Percentiles rank a stretch among this genome's conserved stretches.
phyloP scores from a whole-genome alignment of 2,329 filamentous ascomycete genomes.

The Nemania sp. region DNA sequence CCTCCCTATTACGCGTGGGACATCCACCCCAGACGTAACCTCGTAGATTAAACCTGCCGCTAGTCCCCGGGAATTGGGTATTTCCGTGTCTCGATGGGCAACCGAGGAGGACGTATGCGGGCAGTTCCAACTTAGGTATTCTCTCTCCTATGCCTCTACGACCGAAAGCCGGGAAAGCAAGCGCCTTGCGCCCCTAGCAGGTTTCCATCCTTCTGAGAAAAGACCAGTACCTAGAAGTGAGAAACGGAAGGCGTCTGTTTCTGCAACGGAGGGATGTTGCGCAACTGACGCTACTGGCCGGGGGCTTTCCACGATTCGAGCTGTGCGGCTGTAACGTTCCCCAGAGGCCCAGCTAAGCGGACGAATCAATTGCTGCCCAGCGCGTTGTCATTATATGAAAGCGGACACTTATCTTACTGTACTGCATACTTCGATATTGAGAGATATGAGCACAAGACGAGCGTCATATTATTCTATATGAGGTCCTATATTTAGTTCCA shows the following conservation, averaged over 20 bases:
- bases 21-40: background rate
- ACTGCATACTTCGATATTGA: background rate
- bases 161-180: background rate
- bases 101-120: background rate
- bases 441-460: background rate
- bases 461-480: background rate
- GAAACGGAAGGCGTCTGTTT: too few species aligned
- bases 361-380: background rate
- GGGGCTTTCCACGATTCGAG: background rate
- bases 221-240: too few species aligned
- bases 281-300: background rate
- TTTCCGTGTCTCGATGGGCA: background rate
- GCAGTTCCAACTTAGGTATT: too few species aligned
- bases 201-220: background rate
- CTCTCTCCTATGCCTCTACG: background rate
- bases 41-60: constrained; percentile 7
- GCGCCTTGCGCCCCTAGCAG: background rate
- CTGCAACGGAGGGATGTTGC: background rate
- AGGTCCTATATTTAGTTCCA: constrained; percentile 11
- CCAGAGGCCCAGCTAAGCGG: background rate
- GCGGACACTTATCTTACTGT: background rate
- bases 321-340: background rate
- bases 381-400: background rate
- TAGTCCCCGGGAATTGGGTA: background rate
- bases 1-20: background rate